phyloP scores from a whole-genome alignment of 306 rosid species.

The Lupinus albus region DNA sequence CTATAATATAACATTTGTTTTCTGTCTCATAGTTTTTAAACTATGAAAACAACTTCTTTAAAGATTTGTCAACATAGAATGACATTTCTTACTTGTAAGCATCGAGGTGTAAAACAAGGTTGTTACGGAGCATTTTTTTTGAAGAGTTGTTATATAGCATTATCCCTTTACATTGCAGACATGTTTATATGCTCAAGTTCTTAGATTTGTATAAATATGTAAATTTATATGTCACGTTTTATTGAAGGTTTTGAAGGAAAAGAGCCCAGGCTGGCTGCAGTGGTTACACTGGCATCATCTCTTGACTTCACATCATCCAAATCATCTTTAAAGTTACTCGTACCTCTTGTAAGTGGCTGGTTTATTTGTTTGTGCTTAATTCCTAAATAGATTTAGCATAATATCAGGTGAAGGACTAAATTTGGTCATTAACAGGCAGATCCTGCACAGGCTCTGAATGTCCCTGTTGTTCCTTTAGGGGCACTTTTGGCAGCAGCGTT shows the following conservation, averaged over 20 bases:
- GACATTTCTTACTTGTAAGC: conserved; percentile 8
- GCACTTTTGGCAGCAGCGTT: conserved; percentile 80
- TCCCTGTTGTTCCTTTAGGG: conserved; percentile 95
- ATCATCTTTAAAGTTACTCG: conserved; percentile 79
- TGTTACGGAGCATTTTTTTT: too few relatives aligned
- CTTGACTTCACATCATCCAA: conserved; percentile 91
- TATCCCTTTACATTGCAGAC: background rate
- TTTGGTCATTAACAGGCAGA: conserved; percentile 77
- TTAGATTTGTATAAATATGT: conserved; percentile 20
- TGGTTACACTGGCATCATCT: conserved; percentile 93
- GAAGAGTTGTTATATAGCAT: background rate
- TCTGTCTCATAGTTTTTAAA: background rate
- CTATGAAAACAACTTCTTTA: background rate
- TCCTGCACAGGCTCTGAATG: conserved; percentile 95
- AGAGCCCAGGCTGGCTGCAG: conserved; percentile 78
- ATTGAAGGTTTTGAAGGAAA: conserved; percentile 73
- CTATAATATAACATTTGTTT: background rate
- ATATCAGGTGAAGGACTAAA: conserved; percentile 38
- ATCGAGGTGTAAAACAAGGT: too few relatives aligned
- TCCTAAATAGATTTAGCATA: conserved; percentile 18
- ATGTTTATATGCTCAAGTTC: background rate
- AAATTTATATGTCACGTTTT: conserved; percentile 36
- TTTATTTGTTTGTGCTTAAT: conserved; percentile 30
- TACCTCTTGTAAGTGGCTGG: conserved; percentile 82
- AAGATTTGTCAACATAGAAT: background rate